phyloP scores from a whole-genome alignment of 495 filamentous ascomycete genomes.

The Daldinia concentrica region DNA sequence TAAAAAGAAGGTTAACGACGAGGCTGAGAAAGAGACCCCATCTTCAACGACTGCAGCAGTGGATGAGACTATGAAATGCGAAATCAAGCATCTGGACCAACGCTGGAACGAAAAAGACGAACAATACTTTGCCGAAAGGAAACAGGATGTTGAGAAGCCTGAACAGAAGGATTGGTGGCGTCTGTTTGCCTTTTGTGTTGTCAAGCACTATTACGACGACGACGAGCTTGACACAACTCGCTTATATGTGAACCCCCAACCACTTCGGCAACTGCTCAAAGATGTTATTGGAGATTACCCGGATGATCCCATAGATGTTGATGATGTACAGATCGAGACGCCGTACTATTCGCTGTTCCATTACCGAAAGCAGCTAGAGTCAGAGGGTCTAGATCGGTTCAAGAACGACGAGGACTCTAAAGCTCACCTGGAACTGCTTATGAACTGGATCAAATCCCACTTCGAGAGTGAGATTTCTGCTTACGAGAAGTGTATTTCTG shows the following conservation, averaged over 20 bases:
- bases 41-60: slow-evolving; percentile 3
- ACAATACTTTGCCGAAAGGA: slow-evolving; percentile 43
- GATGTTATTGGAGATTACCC: slow-evolving; percentile 49
- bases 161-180: slow-evolving; percentile 52
- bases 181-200: slow-evolving; percentile 49
- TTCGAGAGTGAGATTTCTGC: slow-evolving; percentile 49
- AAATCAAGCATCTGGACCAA: slow-evolving; percentile 53
- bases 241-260: slow-evolving; percentile 48
- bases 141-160: slow-evolving; percentile 41
- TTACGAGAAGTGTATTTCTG: slow-evolving; percentile 41
- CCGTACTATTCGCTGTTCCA: slow-evolving; percentile 50
- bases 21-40: neutral
- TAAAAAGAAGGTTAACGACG: neutral
- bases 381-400: slow-evolving; percentile 44
- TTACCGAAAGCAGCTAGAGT: slow-evolving; percentile 44
- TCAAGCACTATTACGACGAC: slow-evolving; percentile 40
- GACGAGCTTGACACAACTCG: slow-evolving; percentile 36
- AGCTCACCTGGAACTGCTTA: slow-evolving; percentile 45
- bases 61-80: slow-evolving; percentile 49
- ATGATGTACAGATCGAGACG: slow-evolving; percentile 45
- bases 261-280: slow-evolving; percentile 45
- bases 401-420: slow-evolving; percentile 42
- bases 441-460: slow-evolving; percentile 48
- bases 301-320: slow-evolving; percentile 43
- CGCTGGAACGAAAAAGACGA: slow-evolving; percentile 44